Evolutionary conservation across 441 rosid species (phyloP), one percentile per base, ranked within the genome.

Genomic region (Biscutella laevigata): DNA sequence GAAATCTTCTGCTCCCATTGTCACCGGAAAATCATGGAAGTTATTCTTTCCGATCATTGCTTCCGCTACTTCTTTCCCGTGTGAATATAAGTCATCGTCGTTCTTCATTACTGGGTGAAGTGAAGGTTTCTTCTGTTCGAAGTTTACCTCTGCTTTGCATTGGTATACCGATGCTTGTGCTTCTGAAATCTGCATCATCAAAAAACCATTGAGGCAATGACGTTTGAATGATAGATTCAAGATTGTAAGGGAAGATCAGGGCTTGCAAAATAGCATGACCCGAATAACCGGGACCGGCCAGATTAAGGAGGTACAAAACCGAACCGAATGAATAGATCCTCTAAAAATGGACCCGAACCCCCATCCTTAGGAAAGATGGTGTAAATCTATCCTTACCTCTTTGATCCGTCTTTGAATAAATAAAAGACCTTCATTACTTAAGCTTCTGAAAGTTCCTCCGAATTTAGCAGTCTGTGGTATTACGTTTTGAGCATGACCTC

Each of bases 381-480:
- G 42, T 19, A 15, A 16, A 22, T 11, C 1, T 1, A 33, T 28
- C 27, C 22, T 53, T 48, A 76, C 90, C 79, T 83, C 76, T 69
- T 56, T 75, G 62, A 83, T 78, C 46, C 87, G 72, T 58, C 67
- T 61, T 52, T 76, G 73, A 12, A 78, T 73, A 59, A 61, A 66
- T 7, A 52, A 51, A 16, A 80, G 62, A 4, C 84, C 80, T 41
- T 71, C 61, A 21, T 64, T 66, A 49, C 70, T 71, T 67, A 80
- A 64, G 61, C 83, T 80, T 62, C 87, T 68, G 34, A 61, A 80
- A 24, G 83, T 80, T 62, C 91, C 85, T 5, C 72, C 74, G 32
- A 83, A 80, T 35, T 39, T 68, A 0, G 73, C 79, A n/a, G 58
- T 38, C 15, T 77, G 70, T 0, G 85, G 87, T 46, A 75, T 80